Conservation (phyloP, 306 rosid genomes). For the Geum urbanum region DNA sequence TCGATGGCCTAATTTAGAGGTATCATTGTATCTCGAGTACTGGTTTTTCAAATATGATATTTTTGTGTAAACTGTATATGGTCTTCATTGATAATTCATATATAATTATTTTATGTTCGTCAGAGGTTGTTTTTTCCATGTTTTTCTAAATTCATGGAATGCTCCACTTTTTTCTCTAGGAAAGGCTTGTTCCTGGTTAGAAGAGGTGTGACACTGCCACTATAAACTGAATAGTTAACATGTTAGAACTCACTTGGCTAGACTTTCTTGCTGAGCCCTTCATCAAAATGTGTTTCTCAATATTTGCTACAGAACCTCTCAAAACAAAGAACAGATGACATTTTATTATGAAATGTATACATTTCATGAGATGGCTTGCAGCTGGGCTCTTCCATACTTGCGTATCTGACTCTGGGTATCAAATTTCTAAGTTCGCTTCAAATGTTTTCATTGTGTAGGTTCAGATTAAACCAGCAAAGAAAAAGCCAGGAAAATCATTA, state of each 20-base stretch:
- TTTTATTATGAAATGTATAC: background rate
- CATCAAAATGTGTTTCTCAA: background rate
- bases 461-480: conserved; percentile 47
- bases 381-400: background rate
- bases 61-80: background rate
- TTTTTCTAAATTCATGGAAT: background rate
- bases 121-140: background rate
- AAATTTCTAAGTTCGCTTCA: conserved; percentile 1
- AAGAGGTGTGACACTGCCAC: background rate
- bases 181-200: background rate
- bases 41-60: background rate
- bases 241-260: background rate
- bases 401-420: conserved; percentile 5
- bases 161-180: background rate
- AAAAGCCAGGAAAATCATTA: conserved; percentile 71
- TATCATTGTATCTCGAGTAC: conserved; percentile 30
- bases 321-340: background rate
- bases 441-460: conserved; percentile 35
- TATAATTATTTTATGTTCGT: background rate
- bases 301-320: background rate
- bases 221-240: background rate
- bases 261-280: background rate
- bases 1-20: conserved; percentile 95
- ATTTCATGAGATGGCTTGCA: conserved; percentile 4
- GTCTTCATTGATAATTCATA: background rate